These are phyloP conservation scores for Xerocomus brunneocitrinus DNA, from an alignment of 768 basidiomycete species.

Conservation along the genomic window DNA sequence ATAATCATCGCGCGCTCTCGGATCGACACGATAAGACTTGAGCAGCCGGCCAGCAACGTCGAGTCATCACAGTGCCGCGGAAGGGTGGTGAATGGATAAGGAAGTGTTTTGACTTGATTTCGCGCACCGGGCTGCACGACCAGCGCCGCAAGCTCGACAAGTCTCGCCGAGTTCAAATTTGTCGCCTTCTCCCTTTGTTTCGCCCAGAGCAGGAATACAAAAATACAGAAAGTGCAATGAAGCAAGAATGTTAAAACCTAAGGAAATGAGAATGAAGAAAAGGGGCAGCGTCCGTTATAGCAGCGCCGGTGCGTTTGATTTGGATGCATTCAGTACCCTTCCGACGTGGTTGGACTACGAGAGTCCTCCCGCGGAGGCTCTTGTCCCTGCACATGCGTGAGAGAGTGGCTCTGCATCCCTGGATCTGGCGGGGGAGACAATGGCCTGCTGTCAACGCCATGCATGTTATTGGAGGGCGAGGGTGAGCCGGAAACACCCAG, in stretches of 20 bases:
- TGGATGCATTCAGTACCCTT: constrained; percentile 27
- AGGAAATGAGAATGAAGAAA: constrained; percentile 33
- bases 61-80: constrained; percentile 31
- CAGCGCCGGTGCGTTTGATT: constrained; percentile 10
- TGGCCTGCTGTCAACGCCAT: constrained; percentile 43
- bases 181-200: constrained; percentile 23
- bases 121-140: constrained; percentile 34
- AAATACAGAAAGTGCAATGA: constrained; percentile 31
- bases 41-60: constrained; percentile 39
- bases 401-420: constrained; percentile 42
- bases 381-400: constrained; percentile 55
- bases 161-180: constrained; percentile 16
- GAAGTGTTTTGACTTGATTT: constrained; percentile 18
- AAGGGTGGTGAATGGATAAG: constrained; percentile 9
- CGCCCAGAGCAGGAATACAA: constrained; percentile 29
- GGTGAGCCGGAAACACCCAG: constrained; percentile 55
- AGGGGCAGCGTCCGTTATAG: constrained; percentile 27
- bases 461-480: constrained; percentile 43
- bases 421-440: constrained; percentile 64
- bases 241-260: constrained; percentile 30
- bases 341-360: constrained; percentile 34
- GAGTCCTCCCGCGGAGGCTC: constrained; percentile 62
- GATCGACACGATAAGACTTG: constrained; percentile 31
- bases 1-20: constrained; percentile 30
- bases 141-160: constrained; percentile 28